Percentiles rank a stretch among this genome's conserved stretches.
phyloP scores from a whole-genome alignment of 106 monocot genomes.

The Iris macrosiphon region DNA sequence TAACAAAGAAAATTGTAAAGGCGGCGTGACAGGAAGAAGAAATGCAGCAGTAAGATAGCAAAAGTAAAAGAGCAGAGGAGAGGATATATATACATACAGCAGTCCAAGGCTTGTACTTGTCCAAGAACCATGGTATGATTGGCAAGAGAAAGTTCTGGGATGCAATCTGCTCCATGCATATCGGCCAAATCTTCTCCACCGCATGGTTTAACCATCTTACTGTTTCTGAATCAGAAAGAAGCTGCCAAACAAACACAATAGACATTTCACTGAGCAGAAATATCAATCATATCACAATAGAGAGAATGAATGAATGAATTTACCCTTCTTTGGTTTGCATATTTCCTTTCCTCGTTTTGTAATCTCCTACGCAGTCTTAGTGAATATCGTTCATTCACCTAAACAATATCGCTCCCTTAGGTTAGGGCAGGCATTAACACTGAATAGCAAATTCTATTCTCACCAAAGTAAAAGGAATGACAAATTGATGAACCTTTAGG shows the following conservation, averaged over 20 bases:
- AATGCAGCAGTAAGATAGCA: not conserved
- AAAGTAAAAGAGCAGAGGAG: constrained; percentile 1
- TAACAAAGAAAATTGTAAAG: no score
- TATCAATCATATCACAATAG: not conserved
- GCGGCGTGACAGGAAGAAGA: no score
- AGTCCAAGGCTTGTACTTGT: constrained; percentile 95
- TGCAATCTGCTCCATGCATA: constrained; percentile 85
- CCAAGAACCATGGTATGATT: constrained; percentile 92
- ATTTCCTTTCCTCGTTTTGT: constrained; percentile 66
- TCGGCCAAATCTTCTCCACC: constrained; percentile 82
- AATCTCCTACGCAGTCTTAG: constrained; percentile 52
- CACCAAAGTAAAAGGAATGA: not conserved
- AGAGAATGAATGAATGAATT: not conserved
- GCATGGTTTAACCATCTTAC: constrained; percentile 96
- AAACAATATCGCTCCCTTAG: not conserved
- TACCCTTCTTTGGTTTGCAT: constrained; percentile 74
- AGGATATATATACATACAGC: constrained; percentile 62
- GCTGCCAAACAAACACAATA: constrained; percentile 32
- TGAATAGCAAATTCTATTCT: not conserved
- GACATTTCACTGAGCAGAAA: not conserved
- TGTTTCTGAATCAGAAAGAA: constrained; percentile 96
- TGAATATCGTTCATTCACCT: constrained; percentile 62
- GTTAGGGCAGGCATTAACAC: not conserved
- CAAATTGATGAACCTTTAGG: not conserved
- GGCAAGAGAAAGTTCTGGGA: constrained; percentile 88